phyloP scores from a whole-genome alignment of 179 eudicot genomes.

The Beta macrorhiza region DNA sequence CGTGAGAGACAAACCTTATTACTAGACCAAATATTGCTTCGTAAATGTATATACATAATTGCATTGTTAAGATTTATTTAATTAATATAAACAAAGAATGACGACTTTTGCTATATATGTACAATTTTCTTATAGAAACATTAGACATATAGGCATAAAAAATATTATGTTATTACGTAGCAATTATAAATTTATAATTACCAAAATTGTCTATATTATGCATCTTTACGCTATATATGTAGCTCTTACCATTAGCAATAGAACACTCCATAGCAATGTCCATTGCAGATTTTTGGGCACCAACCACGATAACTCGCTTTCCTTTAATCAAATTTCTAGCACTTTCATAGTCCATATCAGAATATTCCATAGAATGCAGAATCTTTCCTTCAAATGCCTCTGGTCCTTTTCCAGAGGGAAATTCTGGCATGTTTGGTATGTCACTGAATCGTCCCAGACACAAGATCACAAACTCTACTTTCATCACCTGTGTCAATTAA shows the following conservation, averaged over 20 bases:
- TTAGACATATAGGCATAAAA: too few species aligned
- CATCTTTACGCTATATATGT: too few species aligned
- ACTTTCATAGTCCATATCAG: conserved; percentile 32
- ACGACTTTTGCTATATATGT: too few species aligned
- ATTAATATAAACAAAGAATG: too few species aligned
- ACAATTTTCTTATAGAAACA: too few species aligned
- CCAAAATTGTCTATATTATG: too few species aligned
- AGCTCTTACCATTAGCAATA: conserved; percentile 38
- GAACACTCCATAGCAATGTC: conserved; percentile 54
- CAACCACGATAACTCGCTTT: conserved; percentile 48
- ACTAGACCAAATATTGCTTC: too few species aligned
- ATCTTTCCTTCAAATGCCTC: conserved; percentile 50
- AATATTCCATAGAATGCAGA: conserved; percentile 60
- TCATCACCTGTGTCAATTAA: conserved; percentile 28
- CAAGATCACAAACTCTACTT: conserved; percentile 47
- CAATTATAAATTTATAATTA: too few species aligned
- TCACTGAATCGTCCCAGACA: conserved; percentile 55
- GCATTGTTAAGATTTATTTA: too few species aligned
- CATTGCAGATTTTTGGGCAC: conserved; percentile 50
- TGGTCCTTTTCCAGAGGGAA: conserved; percentile 45
- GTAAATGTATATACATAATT: too few species aligned
- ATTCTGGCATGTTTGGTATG: conserved; percentile 54
- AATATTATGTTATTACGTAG: too few species aligned
- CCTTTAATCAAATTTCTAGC: conserved; percentile 37
- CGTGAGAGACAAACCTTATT: too few species aligned